phyloP scores from a whole-genome alignment of 208 protist species.

The Leishmania major region DNA sequence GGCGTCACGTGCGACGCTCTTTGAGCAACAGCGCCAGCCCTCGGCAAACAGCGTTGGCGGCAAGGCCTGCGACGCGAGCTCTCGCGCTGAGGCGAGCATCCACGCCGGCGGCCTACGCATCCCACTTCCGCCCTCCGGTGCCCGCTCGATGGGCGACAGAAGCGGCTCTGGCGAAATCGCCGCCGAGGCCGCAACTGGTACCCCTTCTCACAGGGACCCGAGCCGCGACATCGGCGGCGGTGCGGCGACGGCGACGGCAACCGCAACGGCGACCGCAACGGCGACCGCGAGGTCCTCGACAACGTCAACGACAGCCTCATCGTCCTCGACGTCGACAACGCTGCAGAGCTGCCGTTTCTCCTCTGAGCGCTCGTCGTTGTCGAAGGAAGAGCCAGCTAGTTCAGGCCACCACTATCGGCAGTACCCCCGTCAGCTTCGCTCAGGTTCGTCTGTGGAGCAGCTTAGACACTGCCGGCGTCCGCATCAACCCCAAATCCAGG shows the following conservation, averaged over 20 bases:
- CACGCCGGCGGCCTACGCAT: background rate
- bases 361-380: slow-evolving; percentile 6
- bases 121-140: background rate
- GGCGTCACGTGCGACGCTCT: slow-evolving; percentile 5
- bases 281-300: background rate
- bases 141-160: background rate
- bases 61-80: background rate
- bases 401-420: background rate
- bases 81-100: background rate
- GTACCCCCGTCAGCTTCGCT: background rate
- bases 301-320: background rate
- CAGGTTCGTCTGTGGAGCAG: background rate
- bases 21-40: slow-evolving; percentile 12
- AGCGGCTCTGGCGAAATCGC: background rate
- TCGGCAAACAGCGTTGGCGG: background rate
- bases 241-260: background rate
- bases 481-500: background rate
- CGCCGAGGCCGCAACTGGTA: background rate
- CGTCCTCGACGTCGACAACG: background rate
- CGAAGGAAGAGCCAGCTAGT: background rate
- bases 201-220: background rate
- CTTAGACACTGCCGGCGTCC: background rate
- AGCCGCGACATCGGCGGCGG: background rate
- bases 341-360: background rate
- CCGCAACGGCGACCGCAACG: background rate